Evolutionary conservation across 2,329 filamentous ascomycete genomes (phyloP).

Genomic region (Phaeoacremonium minimum): DNA sequence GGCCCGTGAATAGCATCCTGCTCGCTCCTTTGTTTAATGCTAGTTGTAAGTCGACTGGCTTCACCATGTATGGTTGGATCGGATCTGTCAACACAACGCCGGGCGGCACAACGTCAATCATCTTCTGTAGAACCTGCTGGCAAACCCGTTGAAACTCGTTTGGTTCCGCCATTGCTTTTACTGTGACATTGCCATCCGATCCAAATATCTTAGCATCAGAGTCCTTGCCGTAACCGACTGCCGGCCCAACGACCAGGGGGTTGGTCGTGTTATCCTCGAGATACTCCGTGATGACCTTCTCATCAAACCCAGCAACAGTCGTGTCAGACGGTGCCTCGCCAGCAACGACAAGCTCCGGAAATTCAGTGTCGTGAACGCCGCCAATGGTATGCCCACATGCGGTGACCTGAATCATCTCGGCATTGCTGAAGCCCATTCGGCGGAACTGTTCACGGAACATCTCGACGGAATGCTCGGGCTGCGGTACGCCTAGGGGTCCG

Average conservation of each 20-base stretch:
- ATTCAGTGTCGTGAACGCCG: slow-evolving; percentile 47
- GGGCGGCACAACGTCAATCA: slow-evolving; percentile 52
- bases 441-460: slow-evolving; percentile 48
- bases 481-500: slow-evolving; percentile 44
- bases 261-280: slow-evolving; percentile 45
- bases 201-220: slow-evolving; percentile 50
- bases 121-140: slow-evolving; percentile 43
- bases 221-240: slow-evolving; percentile 35
- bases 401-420: slow-evolving; percentile 52
- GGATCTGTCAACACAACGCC: slow-evolving; percentile 41
- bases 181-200: slow-evolving; percentile 47
- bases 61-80: slow-evolving; percentile 49
- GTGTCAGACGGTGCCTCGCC: slow-evolving; percentile 39
- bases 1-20: slow-evolving; percentile 42
- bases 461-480: slow-evolving; percentile 45
- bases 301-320: slow-evolving; percentile 43
- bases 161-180: slow-evolving; percentile 36
- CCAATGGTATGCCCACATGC: slow-evolving; percentile 57
- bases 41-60: slow-evolving; percentile 50
- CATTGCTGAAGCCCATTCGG: slow-evolving; percentile 46
- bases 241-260: slow-evolving; percentile 45
- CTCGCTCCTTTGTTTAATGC: slow-evolving; percentile 40
- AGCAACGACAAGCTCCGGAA: slow-evolving; percentile 41
- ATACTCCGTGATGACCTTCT: slow-evolving; percentile 49
- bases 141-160: slow-evolving; percentile 41